Evolutionary conservation across 306 rosid species (phyloP), one percentile per base, ranked within the genome.

Genomic region (Fragaria ananassa): DNA sequence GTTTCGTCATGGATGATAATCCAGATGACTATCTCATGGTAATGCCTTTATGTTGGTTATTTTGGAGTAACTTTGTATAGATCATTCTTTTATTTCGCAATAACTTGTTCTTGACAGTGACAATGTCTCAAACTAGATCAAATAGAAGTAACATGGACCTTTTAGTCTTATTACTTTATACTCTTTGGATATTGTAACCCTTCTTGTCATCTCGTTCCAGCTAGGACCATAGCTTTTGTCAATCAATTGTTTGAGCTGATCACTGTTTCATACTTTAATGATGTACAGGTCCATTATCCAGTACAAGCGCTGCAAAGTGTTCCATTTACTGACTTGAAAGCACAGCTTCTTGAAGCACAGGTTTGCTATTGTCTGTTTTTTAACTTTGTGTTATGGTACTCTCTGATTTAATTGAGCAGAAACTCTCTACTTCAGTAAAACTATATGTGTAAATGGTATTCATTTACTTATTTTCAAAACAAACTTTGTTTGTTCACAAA

Each of bases 11-110:
- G 45, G 92, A 89, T 77, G 85, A 82, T 75, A 92, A 92, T 89
- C 92, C 92, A 51, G 97, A 95, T 78, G 97, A 95, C 80, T 95
- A 90, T 83, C 93, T 95, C 81, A 95, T 95, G 99, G 99, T 95
- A 95, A 84, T 73, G 46, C 65, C 68, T 81, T 74, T 63, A 45
- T 62, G 67, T 71, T 9, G 51, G 9, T 9, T 71, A n/a, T 79
- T 66, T 76, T 67, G 72, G 57, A 27, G 69, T 34, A 29, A 68
- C 68, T 74, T 71, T 69, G 5, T 47, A 29, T 9, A 35, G 27
- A 72, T 53, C 46, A 47, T 65, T 66, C 12, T 46, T 41, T 57
- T 56, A 37, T 37, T 53, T 10, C 14, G 4, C 37, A n/a, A 53
- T 34, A 11, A 53, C 5, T 35, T 12, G 17, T n/a, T 71, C 47